Base-by-base conservation (phyloP, 345 rosid species). In the Gossypium longicalyx region DNA sequence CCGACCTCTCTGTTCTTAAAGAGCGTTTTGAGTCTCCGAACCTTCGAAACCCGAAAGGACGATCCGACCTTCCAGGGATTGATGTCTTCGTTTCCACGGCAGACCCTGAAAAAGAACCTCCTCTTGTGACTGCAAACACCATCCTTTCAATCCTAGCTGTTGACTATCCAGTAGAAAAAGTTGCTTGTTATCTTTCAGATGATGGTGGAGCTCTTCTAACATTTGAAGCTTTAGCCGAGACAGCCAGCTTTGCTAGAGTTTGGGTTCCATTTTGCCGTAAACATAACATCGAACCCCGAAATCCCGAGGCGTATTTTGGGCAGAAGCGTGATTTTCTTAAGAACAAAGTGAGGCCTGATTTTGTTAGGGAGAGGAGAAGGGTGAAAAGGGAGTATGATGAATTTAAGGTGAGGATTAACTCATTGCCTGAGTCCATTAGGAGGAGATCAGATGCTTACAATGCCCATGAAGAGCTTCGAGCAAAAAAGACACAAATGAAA, bases 321-420 rank as follows among this genome's bases (percentile, higher is more conserved):
- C 90, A 84, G 85, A 91, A 89, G 78, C 88, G 97, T 0, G 86
- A 89, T 79, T 85, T 89, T 67, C 87, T 89, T 23, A 88, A 89
- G 83, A 89, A 91, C 79, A 91, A 91, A 79, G 90, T 89, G 72
- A 86, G 87, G 78, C 68, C 86, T 49, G 94, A 88, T 73, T 91
- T 91, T 75, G 92, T 89, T 38, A 88, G 92, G 75, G 97, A 89
- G 77, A 87, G 91, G 80, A 88, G 97, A 73, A 86, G 91, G 65
- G 92, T 91, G 79, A 88, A 91, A 84, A 86, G 97, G 78, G 92
- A 91, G 54, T 91, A 91, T 80, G 93, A 89, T 78, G 94, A 91
- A 81, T 91, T 89, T 74, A 89, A 91, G 81, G 94, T 91, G 20
- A 87, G 97, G 81, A 83, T 91, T 72, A 91, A 91, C 76, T 83